These are phyloP conservation scores for Suhomyces taliae DNA, from an alignment of 1,139 yeast genomes.

Conservation along the genomic window DNA sequence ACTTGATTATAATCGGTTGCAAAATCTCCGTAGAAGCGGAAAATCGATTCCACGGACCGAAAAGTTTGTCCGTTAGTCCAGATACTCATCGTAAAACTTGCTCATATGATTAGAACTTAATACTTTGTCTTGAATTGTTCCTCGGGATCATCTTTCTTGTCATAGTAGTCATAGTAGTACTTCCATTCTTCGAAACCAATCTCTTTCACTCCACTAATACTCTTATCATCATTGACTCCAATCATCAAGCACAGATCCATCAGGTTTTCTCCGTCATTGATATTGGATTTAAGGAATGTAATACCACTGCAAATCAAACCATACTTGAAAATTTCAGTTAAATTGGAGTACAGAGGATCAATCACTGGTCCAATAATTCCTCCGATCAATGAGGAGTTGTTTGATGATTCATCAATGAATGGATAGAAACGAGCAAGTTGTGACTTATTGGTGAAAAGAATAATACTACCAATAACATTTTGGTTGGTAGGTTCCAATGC, in stretches of 20 bases:
- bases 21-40: no score
- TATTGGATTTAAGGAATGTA: conserved; percentile 47
- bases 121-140: conserved; percentile 3
- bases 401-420: conserved; percentile 40
- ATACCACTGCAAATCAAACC: conserved; percentile 64
- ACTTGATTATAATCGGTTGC: no score
- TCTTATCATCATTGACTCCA: conserved; percentile 41
- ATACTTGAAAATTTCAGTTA: conserved; percentile 54
- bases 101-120: not conserved
- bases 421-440: conserved; percentile 53
- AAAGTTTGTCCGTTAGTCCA: no score
- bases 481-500: conserved; percentile 59
- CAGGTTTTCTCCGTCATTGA: conserved; percentile 24
- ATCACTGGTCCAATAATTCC: conserved; percentile 60
- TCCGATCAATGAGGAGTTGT: conserved; percentile 34
- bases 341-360: conserved; percentile 55
- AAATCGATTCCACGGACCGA: no score
- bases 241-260: conserved; percentile 40
- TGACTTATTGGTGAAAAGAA: conserved; percentile 52
- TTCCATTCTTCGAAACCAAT: conserved; percentile 48
- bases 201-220: conserved; percentile 38
- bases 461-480: conserved; percentile 54
- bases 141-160: conserved; percentile 18
- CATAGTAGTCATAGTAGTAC: conserved; percentile 40
- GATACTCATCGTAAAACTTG: not conserved